Percentiles rank a stretch among this genome's conserved stretches.
Evolutionary conservation across 2,329 filamentous ascomycete genomes (phyloP).

Genomic region (Alternaria ventricosa): DNA sequence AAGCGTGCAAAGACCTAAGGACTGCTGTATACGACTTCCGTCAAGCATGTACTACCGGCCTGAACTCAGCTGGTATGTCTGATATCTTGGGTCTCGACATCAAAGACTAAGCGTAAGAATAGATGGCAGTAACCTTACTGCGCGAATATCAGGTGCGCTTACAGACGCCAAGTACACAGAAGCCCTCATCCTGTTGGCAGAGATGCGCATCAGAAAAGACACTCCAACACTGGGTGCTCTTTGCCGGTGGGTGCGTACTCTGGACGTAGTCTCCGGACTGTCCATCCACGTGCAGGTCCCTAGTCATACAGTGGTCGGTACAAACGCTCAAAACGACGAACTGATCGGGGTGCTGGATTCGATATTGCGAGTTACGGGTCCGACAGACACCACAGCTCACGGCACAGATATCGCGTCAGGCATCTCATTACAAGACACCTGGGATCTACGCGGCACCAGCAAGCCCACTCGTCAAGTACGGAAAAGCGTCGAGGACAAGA

Average conservation of each 20-base stretch:
- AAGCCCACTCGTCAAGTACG: conserved; percentile 57
- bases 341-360: conserved; percentile 68
- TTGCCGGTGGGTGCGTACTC: conserved; percentile 74
- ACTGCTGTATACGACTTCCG: conserved; percentile 73
- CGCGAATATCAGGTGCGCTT: conserved; percentile 69
- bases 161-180: conserved; percentile 70
- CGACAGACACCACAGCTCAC: conserved; percentile 57
- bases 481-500: conserved; percentile 64
- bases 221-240: conserved; percentile 71
- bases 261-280: conserved; percentile 72
- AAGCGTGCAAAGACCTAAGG: conserved; percentile 70
- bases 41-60: conserved; percentile 70
- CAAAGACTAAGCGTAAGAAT: conserved; percentile 8
- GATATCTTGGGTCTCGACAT: neutral
- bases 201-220: conserved; percentile 72
- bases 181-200: conserved; percentile 69
- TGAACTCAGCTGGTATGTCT: conserved; percentile 61
- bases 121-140: conserved; percentile 68
- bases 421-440: conserved; percentile 65
- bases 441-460: conserved; percentile 62
- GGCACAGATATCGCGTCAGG: conserved; percentile 39
- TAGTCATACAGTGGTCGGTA: conserved; percentile 37
- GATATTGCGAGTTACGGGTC: conserved; percentile 68
- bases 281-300: conserved; percentile 60
- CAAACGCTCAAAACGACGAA: conserved; percentile 56